phyloP scores from a whole-genome alignment of 768 basidiomycete species.

The Leccinum longicurvipes region DNA sequence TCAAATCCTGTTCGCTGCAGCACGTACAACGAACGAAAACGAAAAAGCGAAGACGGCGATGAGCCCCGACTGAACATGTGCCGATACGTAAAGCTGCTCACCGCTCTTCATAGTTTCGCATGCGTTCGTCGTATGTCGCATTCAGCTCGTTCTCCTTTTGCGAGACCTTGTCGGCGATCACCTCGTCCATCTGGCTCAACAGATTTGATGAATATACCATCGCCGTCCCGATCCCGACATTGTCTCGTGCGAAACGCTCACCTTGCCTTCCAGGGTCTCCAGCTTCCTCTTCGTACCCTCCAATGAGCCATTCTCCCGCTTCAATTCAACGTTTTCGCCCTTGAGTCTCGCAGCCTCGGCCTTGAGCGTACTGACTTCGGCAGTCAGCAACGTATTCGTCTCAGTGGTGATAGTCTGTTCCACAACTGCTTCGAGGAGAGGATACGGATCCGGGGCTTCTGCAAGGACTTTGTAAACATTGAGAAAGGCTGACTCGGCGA shows the following conservation, averaged over 20 bases:
- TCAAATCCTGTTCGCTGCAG: constrained; percentile 84
- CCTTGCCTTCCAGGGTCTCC: constrained; percentile 83
- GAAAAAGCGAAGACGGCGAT: not conserved
- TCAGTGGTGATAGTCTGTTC: constrained; percentile 88
- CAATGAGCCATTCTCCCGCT: constrained; percentile 60
- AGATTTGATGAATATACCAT: not conserved
- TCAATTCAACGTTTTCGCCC: constrained; percentile 81
- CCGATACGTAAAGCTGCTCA: constrained; percentile 31
- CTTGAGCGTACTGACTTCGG: constrained; percentile 78
- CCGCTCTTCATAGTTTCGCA: constrained; percentile 96
- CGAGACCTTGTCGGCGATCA: constrained; percentile 83
- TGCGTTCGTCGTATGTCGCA: constrained; percentile 93
- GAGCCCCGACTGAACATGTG: not conserved
- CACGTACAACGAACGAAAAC: not conserved
- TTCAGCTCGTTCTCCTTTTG: constrained; percentile 97
- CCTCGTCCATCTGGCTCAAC: constrained; percentile 82
- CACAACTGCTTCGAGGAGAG: constrained; percentile 90
- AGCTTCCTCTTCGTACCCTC: constrained; percentile 74
- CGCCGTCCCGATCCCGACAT: not conserved
- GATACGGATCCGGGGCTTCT: constrained; percentile 97
- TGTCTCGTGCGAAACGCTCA: constrained; percentile 26
- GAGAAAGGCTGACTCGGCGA: constrained; percentile 94
- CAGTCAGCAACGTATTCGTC: constrained; percentile 27
- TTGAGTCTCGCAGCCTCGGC: constrained; percentile 66
- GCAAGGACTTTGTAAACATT: constrained; percentile 95